Base-by-base conservation (phyloP, 2,329 filamentous ascomycete species). In the Penicillium sp. region DNA sequence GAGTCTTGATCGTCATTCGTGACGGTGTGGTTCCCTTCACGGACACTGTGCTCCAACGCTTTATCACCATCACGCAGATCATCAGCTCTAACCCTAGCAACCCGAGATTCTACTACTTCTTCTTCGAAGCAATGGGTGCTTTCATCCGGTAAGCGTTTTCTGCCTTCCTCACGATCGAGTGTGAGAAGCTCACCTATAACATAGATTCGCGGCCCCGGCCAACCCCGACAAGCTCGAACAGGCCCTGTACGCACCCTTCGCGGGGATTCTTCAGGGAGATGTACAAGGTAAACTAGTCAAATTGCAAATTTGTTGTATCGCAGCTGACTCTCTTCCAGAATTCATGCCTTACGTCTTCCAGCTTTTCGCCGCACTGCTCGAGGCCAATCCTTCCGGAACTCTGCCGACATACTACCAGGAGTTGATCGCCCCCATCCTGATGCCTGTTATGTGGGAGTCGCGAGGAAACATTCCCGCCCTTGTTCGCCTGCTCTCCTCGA, bases 341-440 rank as follows among this genome's bases (percentile, higher is more conserved):
- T 98, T 98, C 62, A 84, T 88, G 60, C 93, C 91, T 4, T 98
- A 97, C 56, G 83, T 97, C 38, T 95, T 98, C 75, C 93, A 98
- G 64, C 79, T 98, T 23, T 86, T 97, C 49, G 87, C 91, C 2
- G 87, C 91, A 36, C 78, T 98, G 10, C 77, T 98, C 3, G 91
- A 97, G 67, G 81, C 85, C 6, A 91, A 93, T 56, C 86, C 87
- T 0, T 77, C 83, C 0, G 84, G 80, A n/a, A 77, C 84, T 7
- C 74, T 97, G 19, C 87, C 89, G 2, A 78, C 81, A 17, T 85
- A 88, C 60, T 96, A 94, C 73, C 83, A 86, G 63, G 77, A 79
- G 5, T 73, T 98, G 31, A 78, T 97, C 28, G 76, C 75, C 0
- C 87, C 88, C 4, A 79, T 97, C 20, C 77, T 98, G 31, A 80